Evolutionary conservation across 306 rosid species (phyloP).

Genomic region (Glycyrrhiza uralensis): DNA sequence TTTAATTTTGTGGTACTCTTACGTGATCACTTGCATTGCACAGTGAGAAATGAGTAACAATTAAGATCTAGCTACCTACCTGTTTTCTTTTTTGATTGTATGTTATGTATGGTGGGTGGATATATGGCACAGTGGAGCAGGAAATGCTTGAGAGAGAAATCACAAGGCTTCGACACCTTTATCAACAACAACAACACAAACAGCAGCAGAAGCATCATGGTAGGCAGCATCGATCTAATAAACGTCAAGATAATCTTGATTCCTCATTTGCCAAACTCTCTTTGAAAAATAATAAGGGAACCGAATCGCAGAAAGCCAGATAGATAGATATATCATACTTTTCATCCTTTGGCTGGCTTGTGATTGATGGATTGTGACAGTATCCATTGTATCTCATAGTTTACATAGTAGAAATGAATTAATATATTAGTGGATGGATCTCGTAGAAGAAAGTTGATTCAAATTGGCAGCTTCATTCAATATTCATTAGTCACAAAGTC

Average conservation of each 20-base stretch:
- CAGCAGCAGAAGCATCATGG: conserved; percentile 9
- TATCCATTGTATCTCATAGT: too few relatives aligned
- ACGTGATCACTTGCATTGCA: too few relatives aligned
- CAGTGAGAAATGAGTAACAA: neutral
- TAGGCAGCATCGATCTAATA: conserved; percentile 9
- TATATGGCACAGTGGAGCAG: conserved; percentile 43
- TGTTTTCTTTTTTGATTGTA: neutral
- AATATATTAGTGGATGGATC: too few relatives aligned
- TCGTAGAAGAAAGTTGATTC: too few relatives aligned
- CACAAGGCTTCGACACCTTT: conserved; percentile 31
- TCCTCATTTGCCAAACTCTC: conserved; percentile 16
- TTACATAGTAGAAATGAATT: too few relatives aligned
- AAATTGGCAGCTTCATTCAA: too few relatives aligned
- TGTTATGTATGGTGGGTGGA: neutral
- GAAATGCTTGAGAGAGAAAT: conserved; percentile 52
- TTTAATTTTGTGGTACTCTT: too few relatives aligned
- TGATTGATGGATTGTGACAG: too few relatives aligned
- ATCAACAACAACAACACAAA: conserved; percentile 32
- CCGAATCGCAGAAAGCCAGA: neutral
- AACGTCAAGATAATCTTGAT: conserved; percentile 13
- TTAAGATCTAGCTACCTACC: too few relatives aligned
- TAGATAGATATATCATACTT: too few relatives aligned
- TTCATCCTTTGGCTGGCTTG: too few relatives aligned
- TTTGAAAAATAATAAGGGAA: conserved; percentile 20
- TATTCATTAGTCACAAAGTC: too few relatives aligned